These are phyloP conservation scores for Amphibolis antarctica DNA, from an alignment of 106 monocot genomes.

Conservation along the genomic window DNA sequence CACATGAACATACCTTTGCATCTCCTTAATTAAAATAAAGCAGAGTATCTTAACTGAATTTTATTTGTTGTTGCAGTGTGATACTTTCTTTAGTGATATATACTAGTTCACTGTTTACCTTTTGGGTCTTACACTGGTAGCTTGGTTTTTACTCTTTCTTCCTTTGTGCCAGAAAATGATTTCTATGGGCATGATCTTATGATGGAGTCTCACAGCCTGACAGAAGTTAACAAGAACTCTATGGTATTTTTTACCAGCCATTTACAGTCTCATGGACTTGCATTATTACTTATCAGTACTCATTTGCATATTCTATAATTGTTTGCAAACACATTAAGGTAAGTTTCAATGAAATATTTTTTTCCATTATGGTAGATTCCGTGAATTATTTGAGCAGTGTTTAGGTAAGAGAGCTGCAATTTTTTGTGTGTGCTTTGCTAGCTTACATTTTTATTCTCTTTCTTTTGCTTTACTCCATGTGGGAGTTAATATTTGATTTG, in stretches of 20 bases:
- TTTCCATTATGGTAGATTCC: too few species aligned
- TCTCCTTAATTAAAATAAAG: too few species aligned
- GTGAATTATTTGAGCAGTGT: not conserved
- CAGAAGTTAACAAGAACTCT: slow-evolving; percentile 1
- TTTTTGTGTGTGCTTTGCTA: not conserved
- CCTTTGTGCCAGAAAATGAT: slow-evolving; percentile 8
- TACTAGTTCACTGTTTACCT: not conserved
- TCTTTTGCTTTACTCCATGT: too few species aligned
- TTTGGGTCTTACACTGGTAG: not conserved
- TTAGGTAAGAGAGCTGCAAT: not conserved
- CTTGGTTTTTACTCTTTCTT: not conserved
- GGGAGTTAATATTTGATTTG: too few species aligned
- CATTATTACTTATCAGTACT: not conserved
- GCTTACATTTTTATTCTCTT: too few species aligned
- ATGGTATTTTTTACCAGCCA: not conserved
- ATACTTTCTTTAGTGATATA: not conserved
- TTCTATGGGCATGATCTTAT: slow-evolving; percentile 26
- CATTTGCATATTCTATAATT: too few species aligned
- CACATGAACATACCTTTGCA: too few species aligned
- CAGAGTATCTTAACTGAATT: too few species aligned
- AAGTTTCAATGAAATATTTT: too few species aligned
- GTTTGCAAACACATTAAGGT: too few species aligned
- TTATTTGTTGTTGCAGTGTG: too few species aligned
- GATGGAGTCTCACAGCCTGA: slow-evolving; percentile 4
- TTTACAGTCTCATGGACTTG: not conserved